Base-by-base conservation (phyloP, 345 rosid species). In the Lumnitzera racemosa region DNA sequence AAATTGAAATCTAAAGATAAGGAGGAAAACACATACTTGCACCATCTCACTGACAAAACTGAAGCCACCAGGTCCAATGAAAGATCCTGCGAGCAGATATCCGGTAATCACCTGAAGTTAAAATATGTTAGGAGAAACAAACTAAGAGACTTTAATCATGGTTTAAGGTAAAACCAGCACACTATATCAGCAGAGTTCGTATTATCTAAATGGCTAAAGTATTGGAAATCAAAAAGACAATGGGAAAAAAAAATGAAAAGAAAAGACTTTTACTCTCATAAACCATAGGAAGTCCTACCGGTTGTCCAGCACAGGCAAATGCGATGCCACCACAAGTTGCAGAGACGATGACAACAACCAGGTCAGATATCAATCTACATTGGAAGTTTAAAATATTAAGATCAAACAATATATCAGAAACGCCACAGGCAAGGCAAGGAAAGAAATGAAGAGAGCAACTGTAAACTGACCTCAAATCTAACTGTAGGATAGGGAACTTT, bases 301-400 rank as follows among this genome's bases (percentile, higher is more conserved):
- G 96, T 74, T 89, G 99, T 68, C 99, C 97, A 81, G 96, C 96
- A 76, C 94, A 92, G 60, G 97, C 99, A 79, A 92, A 92, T 51
- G 97, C 99, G 66, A 92, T 87, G 63, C 99, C 99, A 76, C 97
- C 99, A 73, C 96, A 92, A 74, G 97, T 86, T 64, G 97, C 99
- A 70, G 97, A 92, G 68, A 92, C 97, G 70, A 89, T 92, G 83
- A 87, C 91, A 64, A 92, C 90, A 11, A 89, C 99, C 78, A 87
- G 75, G 82, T 89, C 97, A 55, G 99, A 92, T 79, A 92, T 92
- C 84, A 92, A 81, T 78, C 99, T 94, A 83, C 72, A 76, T 25
- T 59, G 61, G 48, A 54, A 47, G 55, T 59, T 63, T 47, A n/a
- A 61, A 75, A 17, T 47, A 51, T 62, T 62, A 48, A 59, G 53